Evolutionary conservation across 148 eudicot genomes (phyloP), one percentile per base, ranked within the genome.

Genomic region (Vaccinium myrtillus): DNA sequence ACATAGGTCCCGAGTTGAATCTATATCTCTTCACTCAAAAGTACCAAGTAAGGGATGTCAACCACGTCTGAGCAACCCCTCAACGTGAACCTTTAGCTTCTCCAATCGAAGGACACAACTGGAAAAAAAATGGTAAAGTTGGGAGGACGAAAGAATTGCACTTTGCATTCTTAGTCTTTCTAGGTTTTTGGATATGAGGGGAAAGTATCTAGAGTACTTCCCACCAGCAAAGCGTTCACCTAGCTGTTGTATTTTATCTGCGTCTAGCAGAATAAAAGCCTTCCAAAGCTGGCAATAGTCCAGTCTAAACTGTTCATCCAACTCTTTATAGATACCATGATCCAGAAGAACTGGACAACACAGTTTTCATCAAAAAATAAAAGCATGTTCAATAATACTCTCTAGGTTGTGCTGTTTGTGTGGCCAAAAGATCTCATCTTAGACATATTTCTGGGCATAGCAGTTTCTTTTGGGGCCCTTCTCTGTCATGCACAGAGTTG

Each of bases 221-320:
- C 94, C 95, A 76, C 91, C 90, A 85, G 98, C 99, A 85, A 95
- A 92, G 65, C 85, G 88, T 86, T 93, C 93, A 54, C 94, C 94
- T 53, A 92, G 79, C 81, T 87, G 92, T 87, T 90, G 90, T 83
- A 97, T 85, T 88, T 91, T 92, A 16, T 86, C 77, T 14, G 90
- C 87, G 77, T 95, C 91, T 85, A 83, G 84, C 77, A 93, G 87
- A 85, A 95, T 88, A 88, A 97, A 83, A 81, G 98, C 98, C 88
- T 94, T 91, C 99, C 99, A 97, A 63, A 95, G 90, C 80, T 84
- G 87, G 86, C 99, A 97, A 86, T 94, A 97, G 81, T 90, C 90
- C 83, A 75, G n/a, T 86, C 96, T 92, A 85, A 97, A 95, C 82
- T 86, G 91, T 91, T 95, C 98, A 84, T 92, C 90, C 83, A 97